phyloP scores from a whole-genome alignment of 768 basidiomycete species.

The Exsudoporus frostii region DNA sequence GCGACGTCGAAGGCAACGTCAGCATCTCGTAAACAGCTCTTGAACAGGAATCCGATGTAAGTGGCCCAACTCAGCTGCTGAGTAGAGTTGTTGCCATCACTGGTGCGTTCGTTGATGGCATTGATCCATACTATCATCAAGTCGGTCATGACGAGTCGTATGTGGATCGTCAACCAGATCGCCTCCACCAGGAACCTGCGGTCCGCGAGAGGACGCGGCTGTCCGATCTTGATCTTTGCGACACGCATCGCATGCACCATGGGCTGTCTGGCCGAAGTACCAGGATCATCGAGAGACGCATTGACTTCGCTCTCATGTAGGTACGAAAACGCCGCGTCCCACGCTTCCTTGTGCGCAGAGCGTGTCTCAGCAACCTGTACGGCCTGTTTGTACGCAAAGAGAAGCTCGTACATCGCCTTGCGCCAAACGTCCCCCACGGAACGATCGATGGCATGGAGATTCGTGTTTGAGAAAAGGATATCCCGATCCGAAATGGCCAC shows the following conservation, averaged over 20 bases:
- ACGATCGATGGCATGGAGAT: constrained; percentile 31
- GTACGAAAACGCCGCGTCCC: constrained; percentile 56
- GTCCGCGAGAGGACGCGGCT: constrained; percentile 56
- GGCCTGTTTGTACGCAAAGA: constrained; percentile 39
- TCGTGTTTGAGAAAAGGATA: constrained; percentile 25
- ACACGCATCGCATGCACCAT: constrained; percentile 49
- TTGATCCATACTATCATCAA: constrained; percentile 43
- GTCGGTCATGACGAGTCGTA: constrained; percentile 50
- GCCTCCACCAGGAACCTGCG: constrained; percentile 60
- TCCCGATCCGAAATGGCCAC: constrained; percentile 26
- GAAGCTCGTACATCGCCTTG: constrained; percentile 34
- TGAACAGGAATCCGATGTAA: constrained; percentile 45
- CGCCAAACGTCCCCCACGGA: constrained; percentile 39
- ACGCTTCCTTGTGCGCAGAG: constrained; percentile 55
- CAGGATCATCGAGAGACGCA: constrained; percentile 28
- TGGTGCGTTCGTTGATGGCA: constrained; percentile 21
- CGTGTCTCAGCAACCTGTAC: constrained; percentile 43
- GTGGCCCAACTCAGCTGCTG: constrained; percentile 45
- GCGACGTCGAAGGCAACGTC: constrained; percentile 46
- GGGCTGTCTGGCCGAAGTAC: constrained; percentile 38
- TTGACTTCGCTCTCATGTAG: constrained; percentile 49
- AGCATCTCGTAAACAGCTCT: constrained; percentile 46
- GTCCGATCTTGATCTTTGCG: constrained; percentile 52
- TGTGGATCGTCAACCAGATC: constrained; percentile 49
- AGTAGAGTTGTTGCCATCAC: constrained; percentile 10